Base-by-base conservation (phyloP, 2,329 filamentous ascomycete species). In the Shiraia bambusicola region DNA sequence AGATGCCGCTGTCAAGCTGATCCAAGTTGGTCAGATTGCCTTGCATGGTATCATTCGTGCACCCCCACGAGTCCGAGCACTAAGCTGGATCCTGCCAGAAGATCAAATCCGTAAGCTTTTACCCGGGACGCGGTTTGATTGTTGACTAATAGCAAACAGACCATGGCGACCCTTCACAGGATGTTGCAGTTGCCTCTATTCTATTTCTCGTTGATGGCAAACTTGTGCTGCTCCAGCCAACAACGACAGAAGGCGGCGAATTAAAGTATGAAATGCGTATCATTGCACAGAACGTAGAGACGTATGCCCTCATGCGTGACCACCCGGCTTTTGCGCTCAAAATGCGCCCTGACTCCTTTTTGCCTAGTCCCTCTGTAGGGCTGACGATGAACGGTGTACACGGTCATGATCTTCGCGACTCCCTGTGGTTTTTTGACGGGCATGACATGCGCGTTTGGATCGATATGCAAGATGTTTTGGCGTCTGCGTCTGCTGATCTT, bases 191-290 rank as follows among this genome's bases (percentile, higher is more conserved):
- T 40, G 93, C 93, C 6, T 95, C 90, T 1, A 91, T 98, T 10
- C 73, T 98, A 11, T 95, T 98, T 60, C 77, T 98, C n/a, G 91
- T 98, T 2, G 93, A 98, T 63, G 93, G 92, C 22, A 98, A 98
- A 66, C 80, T 98, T 14, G 93, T 97, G 9, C 74, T 97, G 27
- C 77, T 98, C 34, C 89, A 94, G 52, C 92, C 93, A 1, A 91
- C 89, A 1, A 76, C 88, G 4, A 91, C 87, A 37, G 87, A 88
- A 34, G 81, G 86, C 30, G 87, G 88, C 4, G 86, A 90, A 55
- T 77, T 96, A 37, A 97, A 96, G 72, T 98, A 98, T 63, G 92
- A 97, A 63, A 98, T 98, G 93, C 86, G 91, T 8, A 86, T 97
- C 45, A 86, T 98, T 62, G 90, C 91, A 10, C 89, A 96, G 59